These are phyloP conservation scores for Vicia sativa DNA, from an alignment of 306 rosid genomes.

Conservation along the genomic window DNA sequence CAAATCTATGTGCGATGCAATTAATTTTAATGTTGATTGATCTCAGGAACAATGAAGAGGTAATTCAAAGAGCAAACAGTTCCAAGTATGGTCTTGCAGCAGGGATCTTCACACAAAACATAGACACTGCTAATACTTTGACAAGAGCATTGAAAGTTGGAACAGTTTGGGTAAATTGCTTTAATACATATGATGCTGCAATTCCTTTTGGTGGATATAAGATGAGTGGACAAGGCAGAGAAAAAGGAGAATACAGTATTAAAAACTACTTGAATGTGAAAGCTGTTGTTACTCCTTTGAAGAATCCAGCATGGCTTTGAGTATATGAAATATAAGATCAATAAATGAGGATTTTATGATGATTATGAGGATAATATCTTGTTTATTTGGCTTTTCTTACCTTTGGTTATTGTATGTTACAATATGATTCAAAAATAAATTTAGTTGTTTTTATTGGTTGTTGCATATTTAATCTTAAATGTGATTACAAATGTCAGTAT, in stretches of 20 bases:
- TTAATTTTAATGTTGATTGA: conserved; percentile 34
- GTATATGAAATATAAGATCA: conserved; percentile 18
- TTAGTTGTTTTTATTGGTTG: no score
- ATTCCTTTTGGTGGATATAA: conserved; percentile 96
- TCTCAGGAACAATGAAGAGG: conserved; percentile 71
- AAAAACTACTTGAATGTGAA: conserved; percentile 88
- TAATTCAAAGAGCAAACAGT: conserved; percentile 70
- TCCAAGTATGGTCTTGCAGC: conserved; percentile 85
- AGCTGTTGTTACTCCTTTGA: conserved; percentile 77
- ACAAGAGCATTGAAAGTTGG: conserved; percentile 78
- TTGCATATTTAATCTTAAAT: no score
- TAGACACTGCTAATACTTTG: conserved; percentile 75
- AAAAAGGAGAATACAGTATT: conserved; percentile 80
- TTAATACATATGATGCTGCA: conserved; percentile 80
- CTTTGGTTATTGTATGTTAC: not conserved
- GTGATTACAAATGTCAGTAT: no score
- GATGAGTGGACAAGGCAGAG: conserved; percentile 95
- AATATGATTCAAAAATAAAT: no score
- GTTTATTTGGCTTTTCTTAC: not conserved
- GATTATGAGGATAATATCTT: conserved; percentile 31
- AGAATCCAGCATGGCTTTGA: conserved; percentile 89
- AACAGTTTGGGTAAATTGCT: conserved; percentile 82
- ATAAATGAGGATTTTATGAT: conserved; percentile 24
- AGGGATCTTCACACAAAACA: conserved; percentile 71
- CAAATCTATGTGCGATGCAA: not conserved